Evolutionary conservation across 768 basidiomycete genomes (phyloP).

Genomic region (Boletus vinaceobasis): DNA sequence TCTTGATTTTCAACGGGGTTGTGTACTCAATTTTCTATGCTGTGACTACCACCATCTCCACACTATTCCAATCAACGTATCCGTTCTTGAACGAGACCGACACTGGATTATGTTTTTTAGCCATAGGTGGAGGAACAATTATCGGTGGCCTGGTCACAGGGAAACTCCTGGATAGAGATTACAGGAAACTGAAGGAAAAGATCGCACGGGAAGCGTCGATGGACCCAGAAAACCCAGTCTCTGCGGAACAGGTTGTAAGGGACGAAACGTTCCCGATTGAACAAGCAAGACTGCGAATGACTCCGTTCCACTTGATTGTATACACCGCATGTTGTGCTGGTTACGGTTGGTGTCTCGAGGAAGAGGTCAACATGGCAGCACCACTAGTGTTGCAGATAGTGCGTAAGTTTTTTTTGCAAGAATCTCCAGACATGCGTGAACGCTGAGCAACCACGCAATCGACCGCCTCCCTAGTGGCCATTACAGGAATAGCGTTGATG

Average conservation of each 20-base stretch:
- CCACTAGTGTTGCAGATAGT: conserved; percentile 50
- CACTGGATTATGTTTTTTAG: conserved; percentile 75
- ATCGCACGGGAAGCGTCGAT: conserved; percentile 10
- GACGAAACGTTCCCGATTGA: conserved; percentile 58
- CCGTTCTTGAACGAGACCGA: conserved; percentile 45
- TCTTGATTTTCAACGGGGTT: conserved; percentile 53
- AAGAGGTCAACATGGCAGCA: conserved; percentile 45
- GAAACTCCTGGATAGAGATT: conserved; percentile 64
- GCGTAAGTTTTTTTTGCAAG: conserved; percentile 1
- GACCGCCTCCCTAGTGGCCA: conserved; percentile 43
- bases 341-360: conserved; percentile 62
- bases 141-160: conserved; percentile 60
- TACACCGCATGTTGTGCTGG: conserved; percentile 42
- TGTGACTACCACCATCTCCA: conserved; percentile 44
- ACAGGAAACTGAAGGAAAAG: conserved; percentile 37
- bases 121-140: conserved; percentile 69
- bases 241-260: conserved; percentile 21
- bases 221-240: conserved; percentile 20
- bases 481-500: conserved; percentile 44
- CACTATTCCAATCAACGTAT: conserved; percentile 50
- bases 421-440: not conserved
- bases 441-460: not conserved
- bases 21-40: conserved; percentile 51
- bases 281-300: conserved; percentile 47
- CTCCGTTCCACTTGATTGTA: conserved; percentile 41